These are phyloP conservation scores for Lasiodiplodia sp. DNA, from an alignment of 2,329 filamentous ascomycete species.

Conservation along the genomic window DNA sequence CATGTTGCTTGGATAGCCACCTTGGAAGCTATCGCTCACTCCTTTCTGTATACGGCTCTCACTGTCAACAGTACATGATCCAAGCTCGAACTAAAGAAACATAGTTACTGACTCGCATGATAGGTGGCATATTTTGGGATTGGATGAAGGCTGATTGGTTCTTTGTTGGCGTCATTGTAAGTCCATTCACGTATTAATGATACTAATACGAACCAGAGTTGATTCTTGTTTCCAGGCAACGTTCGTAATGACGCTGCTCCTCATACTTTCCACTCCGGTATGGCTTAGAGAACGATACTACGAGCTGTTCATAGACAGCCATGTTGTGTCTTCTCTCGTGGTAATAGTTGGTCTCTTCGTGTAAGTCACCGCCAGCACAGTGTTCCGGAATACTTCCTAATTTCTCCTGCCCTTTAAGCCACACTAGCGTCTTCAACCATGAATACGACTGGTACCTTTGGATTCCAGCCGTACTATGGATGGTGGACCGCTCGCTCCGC, in stretches of 20 bases:
- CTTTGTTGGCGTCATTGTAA: constrained; percentile 15
- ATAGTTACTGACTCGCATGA: background rate
- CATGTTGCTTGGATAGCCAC: constrained; percentile 70
- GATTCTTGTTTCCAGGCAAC: constrained; percentile 36
- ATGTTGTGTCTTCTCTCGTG: constrained; percentile 52
- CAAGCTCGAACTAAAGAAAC: no score
- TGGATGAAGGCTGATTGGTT: constrained; percentile 20
- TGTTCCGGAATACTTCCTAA: constrained; percentile 38
- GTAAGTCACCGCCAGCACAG: constrained; percentile 44
- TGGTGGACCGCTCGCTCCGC: constrained; percentile 57
- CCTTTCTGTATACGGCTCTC: constrained; percentile 63
- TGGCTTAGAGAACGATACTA: constrained; percentile 62
- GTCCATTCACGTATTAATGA: background rate
- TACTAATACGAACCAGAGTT: no score
- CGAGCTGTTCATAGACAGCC: constrained; percentile 50
- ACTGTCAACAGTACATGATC: background rate
- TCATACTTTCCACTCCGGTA: constrained; percentile 57
- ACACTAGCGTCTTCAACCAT: constrained; percentile 50
- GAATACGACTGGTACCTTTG: constrained; percentile 60
- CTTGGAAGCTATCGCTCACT: constrained; percentile 68
- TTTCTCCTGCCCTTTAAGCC: constrained; percentile 55
- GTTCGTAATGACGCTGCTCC: constrained; percentile 53
- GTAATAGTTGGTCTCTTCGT: constrained; percentile 61
- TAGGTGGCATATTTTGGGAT: constrained; percentile 5
- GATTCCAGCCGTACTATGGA: constrained; percentile 59